Percentiles rank a stretch among this genome's conserved stretches.
These are phyloP conservation scores for Stephanodiscus triporus DNA, from an alignment of 108 stramenopile species.

Conservation along the genomic window DNA sequence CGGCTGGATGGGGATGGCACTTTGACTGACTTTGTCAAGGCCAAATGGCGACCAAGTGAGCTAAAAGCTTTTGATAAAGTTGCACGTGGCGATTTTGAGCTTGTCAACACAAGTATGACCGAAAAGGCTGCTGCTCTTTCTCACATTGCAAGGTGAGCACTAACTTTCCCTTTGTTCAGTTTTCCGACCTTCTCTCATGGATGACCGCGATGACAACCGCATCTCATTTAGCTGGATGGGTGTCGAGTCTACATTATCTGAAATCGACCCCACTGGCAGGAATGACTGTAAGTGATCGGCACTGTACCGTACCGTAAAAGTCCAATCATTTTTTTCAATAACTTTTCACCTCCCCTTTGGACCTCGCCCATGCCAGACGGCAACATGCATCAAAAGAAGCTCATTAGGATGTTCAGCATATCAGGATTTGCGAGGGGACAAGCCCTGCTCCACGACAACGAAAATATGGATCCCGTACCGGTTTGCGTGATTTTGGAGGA, in stretches of 20 bases:
- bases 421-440: slow-evolving; percentile 73
- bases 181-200: background rate
- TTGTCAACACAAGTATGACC: slow-evolving; percentile 54
- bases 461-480: slow-evolving; percentile 66
- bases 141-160: slow-evolving; percentile 55
- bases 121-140: slow-evolving; percentile 80
- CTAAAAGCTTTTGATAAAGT: slow-evolving; percentile 74
- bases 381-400: slow-evolving; percentile 21
- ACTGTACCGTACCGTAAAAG: background rate
- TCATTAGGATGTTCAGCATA: slow-evolving; percentile 51
- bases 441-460: slow-evolving; percentile 50
- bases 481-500: slow-evolving; percentile 83
- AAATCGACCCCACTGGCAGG: background rate
- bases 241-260: slow-evolving; percentile 30
- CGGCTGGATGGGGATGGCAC: slow-evolving; percentile 30
- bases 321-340: background rate
- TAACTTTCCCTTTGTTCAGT: background rate
- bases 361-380: background rate
- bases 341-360: background rate
- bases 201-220: background rate
- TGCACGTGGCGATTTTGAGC: slow-evolving; percentile 55
- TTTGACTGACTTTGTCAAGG: slow-evolving; percentile 55
- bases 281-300: slow-evolving; percentile 16
- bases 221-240: slow-evolving; percentile 59
- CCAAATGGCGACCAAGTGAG: slow-evolving; percentile 77